Conservation (phyloP, 73 alveolate species). For the Paramecium caudatum region DNA sequence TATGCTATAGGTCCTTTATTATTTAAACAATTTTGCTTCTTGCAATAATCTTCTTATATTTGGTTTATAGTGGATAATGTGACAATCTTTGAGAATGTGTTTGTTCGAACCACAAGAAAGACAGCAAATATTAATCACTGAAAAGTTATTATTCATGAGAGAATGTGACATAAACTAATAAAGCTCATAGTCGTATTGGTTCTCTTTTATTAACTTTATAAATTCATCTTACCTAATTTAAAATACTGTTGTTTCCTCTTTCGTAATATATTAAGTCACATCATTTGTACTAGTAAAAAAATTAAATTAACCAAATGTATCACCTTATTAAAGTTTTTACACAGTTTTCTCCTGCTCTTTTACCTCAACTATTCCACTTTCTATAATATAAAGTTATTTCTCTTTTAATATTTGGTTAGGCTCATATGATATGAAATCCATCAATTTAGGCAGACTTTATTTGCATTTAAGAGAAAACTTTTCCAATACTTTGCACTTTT, state of each 20-base stretch:
- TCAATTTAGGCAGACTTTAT: too few relatives aligned
- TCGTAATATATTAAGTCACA: neutral
- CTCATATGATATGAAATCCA: too few relatives aligned
- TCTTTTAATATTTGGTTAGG: too few relatives aligned
- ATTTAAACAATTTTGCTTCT: neutral
- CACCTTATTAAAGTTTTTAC: neutral
- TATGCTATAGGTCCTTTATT: neutral
- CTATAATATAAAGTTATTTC: neutral
- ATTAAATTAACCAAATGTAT: neutral
- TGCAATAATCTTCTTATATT: neutral
- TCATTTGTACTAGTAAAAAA: neutral
- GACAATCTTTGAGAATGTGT: conserved; percentile 5
- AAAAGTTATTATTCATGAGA: neutral
- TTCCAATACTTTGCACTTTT: too few relatives aligned
- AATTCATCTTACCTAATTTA: neutral
- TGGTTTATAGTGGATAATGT: neutral
- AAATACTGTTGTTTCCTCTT: neutral
- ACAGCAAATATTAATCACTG: neutral
- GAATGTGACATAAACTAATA: neutral
- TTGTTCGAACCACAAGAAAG: neutral
- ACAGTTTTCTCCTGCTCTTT: neutral
- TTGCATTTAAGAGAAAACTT: too few relatives aligned
- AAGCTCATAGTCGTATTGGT: neutral
- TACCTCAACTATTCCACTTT: neutral
- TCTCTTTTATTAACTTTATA: neutral